phyloP scores from a whole-genome alignment of 331 rosid genomes.

The Malus hybrid region DNA sequence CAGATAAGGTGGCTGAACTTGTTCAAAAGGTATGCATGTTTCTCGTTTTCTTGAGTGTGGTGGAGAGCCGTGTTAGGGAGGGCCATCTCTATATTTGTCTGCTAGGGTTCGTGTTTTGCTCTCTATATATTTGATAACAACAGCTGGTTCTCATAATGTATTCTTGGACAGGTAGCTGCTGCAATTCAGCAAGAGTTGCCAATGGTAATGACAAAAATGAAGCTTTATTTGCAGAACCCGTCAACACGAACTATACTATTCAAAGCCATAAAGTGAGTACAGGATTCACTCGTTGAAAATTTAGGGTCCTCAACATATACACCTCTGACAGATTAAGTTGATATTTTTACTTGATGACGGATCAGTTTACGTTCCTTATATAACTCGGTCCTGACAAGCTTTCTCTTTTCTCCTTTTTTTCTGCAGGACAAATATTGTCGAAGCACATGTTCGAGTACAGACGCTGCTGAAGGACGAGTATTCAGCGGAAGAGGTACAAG shows the following conservation, averaged over 20 bases:
- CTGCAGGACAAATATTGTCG: slow-evolving; percentile 80
- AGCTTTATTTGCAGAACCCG: slow-evolving; percentile 87
- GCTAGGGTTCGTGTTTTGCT: not conserved
- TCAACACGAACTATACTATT: slow-evolving; percentile 86
- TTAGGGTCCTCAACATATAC: not conserved
- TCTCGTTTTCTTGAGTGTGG: not conserved
- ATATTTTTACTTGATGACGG: not conserved
- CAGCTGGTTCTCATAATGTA: slow-evolving; percentile 10
- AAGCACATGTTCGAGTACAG: slow-evolving; percentile 85
- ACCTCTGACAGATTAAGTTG: not conserved
- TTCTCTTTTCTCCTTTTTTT: not conserved
- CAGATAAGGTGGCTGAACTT: slow-evolving; percentile 93
- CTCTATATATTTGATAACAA: not conserved
- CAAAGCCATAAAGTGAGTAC: slow-evolving; percentile 86
- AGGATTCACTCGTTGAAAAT: not conserved
- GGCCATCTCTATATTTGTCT: not conserved
- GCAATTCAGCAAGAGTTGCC: slow-evolving; percentile 87
- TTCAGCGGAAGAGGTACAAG: slow-evolving; percentile 66
- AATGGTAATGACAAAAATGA: slow-evolving; percentile 70
- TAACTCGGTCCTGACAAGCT: not conserved
- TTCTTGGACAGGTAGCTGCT: slow-evolving; percentile 52
- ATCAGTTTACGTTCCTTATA: not conserved
- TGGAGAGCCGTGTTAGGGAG: not conserved
- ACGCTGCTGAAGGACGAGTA: slow-evolving; percentile 69
- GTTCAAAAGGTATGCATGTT: slow-evolving; percentile 63